A percentile compares a stretch with the other conserved stretches of the same genome.
Conservation (phyloP, 1,284 basidiomycete species). For the Pseudozyma hubeiensis region DNA sequence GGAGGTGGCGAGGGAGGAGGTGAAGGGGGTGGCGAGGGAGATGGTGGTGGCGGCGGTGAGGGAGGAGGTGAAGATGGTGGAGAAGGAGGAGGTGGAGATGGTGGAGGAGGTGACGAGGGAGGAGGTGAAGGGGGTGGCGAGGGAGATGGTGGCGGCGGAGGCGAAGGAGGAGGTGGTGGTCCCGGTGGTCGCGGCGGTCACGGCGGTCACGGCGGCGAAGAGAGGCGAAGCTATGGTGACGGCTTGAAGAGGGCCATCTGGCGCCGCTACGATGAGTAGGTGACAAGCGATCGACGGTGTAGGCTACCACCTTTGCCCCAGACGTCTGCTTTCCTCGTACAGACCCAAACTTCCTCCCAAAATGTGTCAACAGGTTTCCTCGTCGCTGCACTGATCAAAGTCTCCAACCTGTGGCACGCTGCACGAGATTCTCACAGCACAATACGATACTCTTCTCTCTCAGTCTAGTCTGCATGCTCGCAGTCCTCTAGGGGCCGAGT, state of each 20-base stretch:
- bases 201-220: neutral
- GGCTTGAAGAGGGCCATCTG: constrained; percentile 15
- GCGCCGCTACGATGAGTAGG: constrained; percentile 24
- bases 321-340: too few relatives aligned
- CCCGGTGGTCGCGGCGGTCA: neutral
- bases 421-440: too few relatives aligned
- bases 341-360: too few relatives aligned
- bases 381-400: too few relatives aligned
- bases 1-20: neutral
- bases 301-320: too few relatives aligned
- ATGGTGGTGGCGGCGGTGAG: constrained; percentile 2
- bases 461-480: too few relatives aligned
- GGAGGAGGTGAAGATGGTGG: constrained; percentile 3
- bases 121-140: neutral
- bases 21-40: neutral
- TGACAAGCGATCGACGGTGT: neutral
- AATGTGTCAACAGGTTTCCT: too few relatives aligned
- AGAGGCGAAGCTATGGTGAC: neutral
- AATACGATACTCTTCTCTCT: too few relatives aligned
- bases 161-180: neutral
- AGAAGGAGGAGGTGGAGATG: neutral
- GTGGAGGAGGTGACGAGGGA: constrained; percentile 2
- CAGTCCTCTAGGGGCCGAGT: too few relatives aligned
- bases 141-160: neutral
- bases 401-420: too few relatives aligned